Evolutionary conservation across 345 rosid species (phyloP), one percentile per base, ranked within the genome.

Genomic region (Pistacia integerrima): DNA sequence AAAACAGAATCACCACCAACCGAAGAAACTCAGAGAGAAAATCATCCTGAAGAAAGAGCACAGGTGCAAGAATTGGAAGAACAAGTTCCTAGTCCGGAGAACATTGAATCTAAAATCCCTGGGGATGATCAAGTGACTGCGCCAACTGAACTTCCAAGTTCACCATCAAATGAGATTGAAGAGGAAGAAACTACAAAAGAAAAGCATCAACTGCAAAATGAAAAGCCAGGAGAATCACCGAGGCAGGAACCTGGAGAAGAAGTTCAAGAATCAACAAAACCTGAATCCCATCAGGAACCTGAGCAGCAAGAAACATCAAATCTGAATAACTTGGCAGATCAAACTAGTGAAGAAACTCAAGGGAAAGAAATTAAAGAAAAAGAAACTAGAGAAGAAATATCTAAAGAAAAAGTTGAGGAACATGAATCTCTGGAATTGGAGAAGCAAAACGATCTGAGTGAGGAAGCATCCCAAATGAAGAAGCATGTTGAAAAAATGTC

Each of bases 151-250:
- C 12, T 12, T n/a, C 51, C 66, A 66, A 16, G 35, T 14, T 72
- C 49, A 9, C 5, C 18, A 11, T 2, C 71, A 71, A 12, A 56
- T 54, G 66, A 74, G 61, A 67, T 41, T 41, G 76, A 78, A 56
- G 76, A 69, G 7, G 56, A 69, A 54, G 46, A 41, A 28, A 33
- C 28, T 30, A 12, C 36, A n/a, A 48, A 56, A 38, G 68, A 36
- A 60, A 56, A 68, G 41, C 13, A 64, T 13, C 66, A 41, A 52
- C 61, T 48, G 52, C 49, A 33, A 52, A 61, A 11, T 48, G 41
- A 67, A 80, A 72, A 33, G 48, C 41, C 33, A 5, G 51, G 76
- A 67, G 76, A 82, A 78, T 69, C 69, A 30, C 71, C 41, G 48
- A 70, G 72, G 65, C 65, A 20, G 18, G 78, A 75, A 75, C 57